Evolutionary conservation across 2,329 filamentous ascomycete genomes (phyloP).

Genomic region (Penicillium sp.): DNA sequence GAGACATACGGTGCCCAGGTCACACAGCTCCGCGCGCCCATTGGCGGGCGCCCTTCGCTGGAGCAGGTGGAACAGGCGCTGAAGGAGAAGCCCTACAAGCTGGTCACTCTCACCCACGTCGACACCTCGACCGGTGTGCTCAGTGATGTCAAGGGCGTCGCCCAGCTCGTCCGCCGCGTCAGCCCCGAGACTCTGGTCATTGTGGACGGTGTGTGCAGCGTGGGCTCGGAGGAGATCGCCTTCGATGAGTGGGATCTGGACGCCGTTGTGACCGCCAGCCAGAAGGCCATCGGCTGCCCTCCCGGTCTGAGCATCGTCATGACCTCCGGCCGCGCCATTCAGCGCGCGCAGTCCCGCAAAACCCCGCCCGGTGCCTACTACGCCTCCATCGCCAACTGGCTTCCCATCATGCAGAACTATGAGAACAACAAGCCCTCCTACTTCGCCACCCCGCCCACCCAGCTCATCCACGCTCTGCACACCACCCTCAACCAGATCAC

Average conservation of each 20-base stretch:
- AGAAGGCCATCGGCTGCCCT: constrained; percentile 95
- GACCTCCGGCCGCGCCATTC: constrained; percentile 83
- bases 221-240: constrained; percentile 90
- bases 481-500: constrained; percentile 84
- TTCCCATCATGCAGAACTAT: constrained; percentile 98
- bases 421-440: constrained; percentile 97
- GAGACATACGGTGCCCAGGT: constrained; percentile 85
- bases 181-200: constrained; percentile 88
- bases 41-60: constrained; percentile 82
- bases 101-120: constrained; percentile 92
- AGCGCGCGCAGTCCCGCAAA: constrained; percentile 75
- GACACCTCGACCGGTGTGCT: constrained; percentile 96
- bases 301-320: constrained; percentile 93
- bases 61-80: constrained; percentile 85
- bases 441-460: constrained; percentile 93
- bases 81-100: constrained; percentile 87
- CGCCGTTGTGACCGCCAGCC: constrained; percentile 86
- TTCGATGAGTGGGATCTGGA: constrained; percentile 96
- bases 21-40: constrained; percentile 83
- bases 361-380: constrained; percentile 85
- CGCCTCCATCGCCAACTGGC: constrained; percentile 95
- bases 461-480: constrained; percentile 89
- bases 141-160: constrained; percentile 80
- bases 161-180: constrained; percentile 77
- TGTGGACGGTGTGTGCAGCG: constrained; percentile 95